Evolutionary conservation across 805 yeast genomes (phyloP), one percentile per base, ranked within the genome.

Genomic region (Schwanniomyces occidentalis): DNA sequence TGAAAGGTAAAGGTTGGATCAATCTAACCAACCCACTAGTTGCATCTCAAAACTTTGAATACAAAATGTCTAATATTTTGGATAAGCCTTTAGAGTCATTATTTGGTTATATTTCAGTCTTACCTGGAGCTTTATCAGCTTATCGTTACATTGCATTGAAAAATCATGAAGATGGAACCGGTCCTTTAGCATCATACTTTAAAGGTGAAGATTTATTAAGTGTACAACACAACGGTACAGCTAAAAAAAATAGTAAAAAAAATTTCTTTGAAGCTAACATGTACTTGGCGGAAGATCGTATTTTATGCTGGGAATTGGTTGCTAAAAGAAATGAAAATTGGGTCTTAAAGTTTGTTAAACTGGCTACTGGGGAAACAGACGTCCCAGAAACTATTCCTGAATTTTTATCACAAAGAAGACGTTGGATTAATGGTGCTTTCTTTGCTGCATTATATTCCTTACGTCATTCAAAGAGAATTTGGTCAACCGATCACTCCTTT

Each of bases 251-350:
- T 38, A 61, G 61, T 42, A 68, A 72, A 18, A 80, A 84, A 35
- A 95, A 89, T 49, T 90, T 91, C 35, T 91, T 91, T 50, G 87
- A 91, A 25, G 96, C 96, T 4, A 91, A 91, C 58, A 91, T 91
- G 98, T 91, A 91, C 58, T 71, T 91, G 40, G 98, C 98, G 2
- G 98, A 91, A 63, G 98, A 91, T 61, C 82, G 98, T 69, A 90
- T 91, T 51, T 64, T 91, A 46, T 91, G 97, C 58, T 91, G 96
- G 93, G 98, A 91, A 61, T 71, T 91, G 41, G 93, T 91, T 17
- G 95, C 97, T 8, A 90, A 90, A 49, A 76, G 69, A 43, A 74
- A 77, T 40, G 85, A 85, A 25, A 82, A 81, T 55, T 91, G 97
- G 95, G 85, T 91, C 10, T 70, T 91, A 50, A 85, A 89, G 52